phyloP scores from a whole-genome alignment of 1,284 basidiomycete species.

The Cystobasidium slooffiae region DNA sequence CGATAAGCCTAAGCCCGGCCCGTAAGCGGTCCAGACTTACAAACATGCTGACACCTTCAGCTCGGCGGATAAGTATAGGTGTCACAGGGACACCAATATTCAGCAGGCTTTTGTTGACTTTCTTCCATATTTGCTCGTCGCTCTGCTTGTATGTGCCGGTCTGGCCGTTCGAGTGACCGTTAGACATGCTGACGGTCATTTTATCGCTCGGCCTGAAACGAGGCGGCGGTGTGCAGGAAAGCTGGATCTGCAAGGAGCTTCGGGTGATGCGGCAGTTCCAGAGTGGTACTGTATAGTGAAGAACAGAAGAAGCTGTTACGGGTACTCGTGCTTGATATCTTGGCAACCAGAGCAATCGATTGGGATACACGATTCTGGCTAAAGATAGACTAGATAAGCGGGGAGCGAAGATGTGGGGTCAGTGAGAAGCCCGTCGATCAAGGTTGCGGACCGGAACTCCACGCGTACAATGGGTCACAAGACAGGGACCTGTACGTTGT shows the following conservation, averaged over 20 bases:
- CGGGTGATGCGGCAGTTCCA: neutral
- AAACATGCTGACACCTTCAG: constrained; percentile 35
- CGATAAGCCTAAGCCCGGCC: neutral
- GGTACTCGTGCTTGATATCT: no score
- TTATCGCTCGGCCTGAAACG: constrained; percentile 5
- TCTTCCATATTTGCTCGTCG: constrained; percentile 39
- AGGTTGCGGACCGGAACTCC: no score
- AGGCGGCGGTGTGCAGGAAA: neutral
- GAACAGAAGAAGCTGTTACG: no score
- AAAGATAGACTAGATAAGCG: no score
- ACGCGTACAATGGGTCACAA: no score
- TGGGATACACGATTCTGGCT: no score
- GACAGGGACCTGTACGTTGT: no score
- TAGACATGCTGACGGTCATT: constrained; percentile 5
- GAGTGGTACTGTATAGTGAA: neutral
- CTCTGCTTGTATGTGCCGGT: constrained; percentile 7
- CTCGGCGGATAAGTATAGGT: constrained; percentile 24
- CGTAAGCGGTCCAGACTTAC: constrained; percentile 11
- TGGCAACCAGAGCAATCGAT: no score
- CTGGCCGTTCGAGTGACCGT: neutral
- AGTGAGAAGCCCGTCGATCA: no score
- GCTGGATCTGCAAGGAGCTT: neutral
- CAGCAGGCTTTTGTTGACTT: constrained; percentile 33
- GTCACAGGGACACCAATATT: constrained; percentile 36
- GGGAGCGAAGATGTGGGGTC: no score